phyloP scores from a whole-genome alignment of 2,329 filamentous ascomycete species.

The Neocucurbitaria cava region DNA sequence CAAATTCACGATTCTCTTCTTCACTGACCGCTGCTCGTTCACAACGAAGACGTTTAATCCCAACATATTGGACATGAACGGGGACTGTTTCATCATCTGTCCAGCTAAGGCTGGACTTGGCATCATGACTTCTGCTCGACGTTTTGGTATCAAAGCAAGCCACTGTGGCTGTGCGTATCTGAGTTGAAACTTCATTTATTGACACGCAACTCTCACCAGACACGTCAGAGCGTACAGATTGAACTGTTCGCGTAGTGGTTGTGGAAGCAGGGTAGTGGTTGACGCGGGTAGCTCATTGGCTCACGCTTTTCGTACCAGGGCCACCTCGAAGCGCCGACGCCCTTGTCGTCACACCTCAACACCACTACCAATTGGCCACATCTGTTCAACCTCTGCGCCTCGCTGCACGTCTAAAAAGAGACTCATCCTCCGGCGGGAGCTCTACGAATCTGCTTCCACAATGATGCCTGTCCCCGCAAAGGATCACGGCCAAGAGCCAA shows the following conservation, averaged over 20 bases:
- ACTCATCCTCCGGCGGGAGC: slow-evolving; percentile 35
- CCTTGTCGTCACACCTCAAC: slow-evolving; percentile 35
- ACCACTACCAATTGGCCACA: slow-evolving; percentile 38
- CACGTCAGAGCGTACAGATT: slow-evolving; percentile 13
- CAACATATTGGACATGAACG: background rate
- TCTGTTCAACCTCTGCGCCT: too few relatives aligned
- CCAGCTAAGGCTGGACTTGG: background rate
- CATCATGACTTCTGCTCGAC: background rate
- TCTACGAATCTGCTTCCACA: slow-evolving; percentile 37
- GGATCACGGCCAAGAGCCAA: slow-evolving; percentile 36
- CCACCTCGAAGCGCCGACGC: slow-evolving; percentile 37
- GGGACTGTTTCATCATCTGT: background rate
- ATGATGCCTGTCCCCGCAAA: slow-evolving; percentile 28
- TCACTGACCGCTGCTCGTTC: too few relatives aligned
- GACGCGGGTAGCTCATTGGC: slow-evolving; percentile 33
- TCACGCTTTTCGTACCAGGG: background rate
- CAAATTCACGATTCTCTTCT: too few relatives aligned
- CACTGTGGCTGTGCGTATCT: slow-evolving; percentile 20
- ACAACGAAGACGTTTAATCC: too few relatives aligned
- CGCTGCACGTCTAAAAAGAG: slow-evolving; percentile 36
- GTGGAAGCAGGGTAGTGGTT: slow-evolving; percentile 16
- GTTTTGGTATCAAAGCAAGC: slow-evolving; percentile 5
- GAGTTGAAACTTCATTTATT: background rate
- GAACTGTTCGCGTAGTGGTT: slow-evolving; percentile 8
- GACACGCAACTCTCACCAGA: slow-evolving; percentile 15